phyloP scores from a whole-genome alignment of 2,329 filamentous ascomycete species.

The Penicillium hordei region DNA sequence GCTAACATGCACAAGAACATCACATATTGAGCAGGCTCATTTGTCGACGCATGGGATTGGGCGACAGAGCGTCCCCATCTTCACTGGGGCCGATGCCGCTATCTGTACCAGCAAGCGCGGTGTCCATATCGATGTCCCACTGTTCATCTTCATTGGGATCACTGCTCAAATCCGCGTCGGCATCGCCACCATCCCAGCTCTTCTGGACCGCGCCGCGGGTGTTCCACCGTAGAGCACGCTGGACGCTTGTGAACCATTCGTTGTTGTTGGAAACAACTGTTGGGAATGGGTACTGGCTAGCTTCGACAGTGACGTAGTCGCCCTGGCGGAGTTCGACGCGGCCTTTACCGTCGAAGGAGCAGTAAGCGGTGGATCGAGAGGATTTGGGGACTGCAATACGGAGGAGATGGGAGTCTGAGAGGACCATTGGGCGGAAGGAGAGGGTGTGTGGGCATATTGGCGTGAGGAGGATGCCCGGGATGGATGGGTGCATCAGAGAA shows the following conservation, averaged over 20 bases:
- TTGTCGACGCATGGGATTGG: slow-evolving; percentile 68
- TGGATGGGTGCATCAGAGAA: slow-evolving; percentile 92
- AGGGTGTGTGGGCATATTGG: slow-evolving; percentile 97
- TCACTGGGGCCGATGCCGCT: slow-evolving; percentile 61
- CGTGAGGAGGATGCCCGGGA: slow-evolving; percentile 92
- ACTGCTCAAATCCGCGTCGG: slow-evolving; percentile 34
- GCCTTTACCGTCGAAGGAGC: slow-evolving; percentile 95
- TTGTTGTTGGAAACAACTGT: slow-evolving; percentile 86
- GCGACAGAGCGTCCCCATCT: slow-evolving; percentile 58
- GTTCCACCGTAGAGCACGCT: slow-evolving; percentile 91
- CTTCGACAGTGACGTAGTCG: slow-evolving; percentile 93
- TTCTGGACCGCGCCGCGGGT: slow-evolving; percentile 89
- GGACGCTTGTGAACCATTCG: slow-evolving; percentile 97
- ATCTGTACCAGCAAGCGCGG: slow-evolving; percentile 42
- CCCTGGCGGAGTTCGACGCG: slow-evolving; percentile 89
- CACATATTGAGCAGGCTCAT: slow-evolving; percentile 71
- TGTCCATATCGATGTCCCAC: slow-evolving; percentile 94
- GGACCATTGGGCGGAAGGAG: slow-evolving; percentile 95
- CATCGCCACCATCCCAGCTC: slow-evolving; percentile 61
- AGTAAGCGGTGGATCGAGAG: slow-evolving; percentile 91
- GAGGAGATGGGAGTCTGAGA: slow-evolving; percentile 90
- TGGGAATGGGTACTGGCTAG: slow-evolving; percentile 94
- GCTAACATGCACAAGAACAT: slow-evolving; percentile 11
- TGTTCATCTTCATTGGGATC: slow-evolving; percentile 60
- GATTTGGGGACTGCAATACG: slow-evolving; percentile 81